Percentiles rank a stretch among this genome's conserved stretches.
These are phyloP conservation scores for Trichophyton equinum DNA, from an alignment of 2,329 filamentous ascomycete species.

Conservation along the genomic window DNA sequence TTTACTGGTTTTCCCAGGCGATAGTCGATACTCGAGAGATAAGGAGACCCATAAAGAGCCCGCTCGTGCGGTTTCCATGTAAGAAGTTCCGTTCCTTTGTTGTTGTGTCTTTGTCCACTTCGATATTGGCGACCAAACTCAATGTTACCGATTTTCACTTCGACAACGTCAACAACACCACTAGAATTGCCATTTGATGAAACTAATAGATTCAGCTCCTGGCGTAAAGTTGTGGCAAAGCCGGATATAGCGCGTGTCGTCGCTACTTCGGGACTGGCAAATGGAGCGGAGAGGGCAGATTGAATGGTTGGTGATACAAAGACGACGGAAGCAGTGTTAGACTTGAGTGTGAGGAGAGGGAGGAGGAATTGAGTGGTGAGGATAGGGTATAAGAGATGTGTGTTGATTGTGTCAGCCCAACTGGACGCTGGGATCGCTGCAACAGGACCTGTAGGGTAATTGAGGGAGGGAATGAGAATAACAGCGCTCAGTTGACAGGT, in stretches of 20 bases:
- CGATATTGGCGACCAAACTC: constrained; percentile 57
- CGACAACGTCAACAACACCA: constrained; percentile 57
- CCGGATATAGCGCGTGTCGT: constrained; percentile 77
- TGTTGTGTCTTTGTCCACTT: constrained; percentile 32
- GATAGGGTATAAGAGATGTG: constrained; percentile 79
- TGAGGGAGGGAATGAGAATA: constrained; percentile 65
- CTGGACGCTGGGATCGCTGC: constrained; percentile 71
- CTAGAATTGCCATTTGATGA: constrained; percentile 16
- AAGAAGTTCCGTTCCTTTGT: constrained; percentile 41
- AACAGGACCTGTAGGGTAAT: constrained; percentile 71
- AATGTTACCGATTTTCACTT: constrained; percentile 84
- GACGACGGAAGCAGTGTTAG: constrained; percentile 37
- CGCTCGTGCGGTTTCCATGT: constrained; percentile 48
- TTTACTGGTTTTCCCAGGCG: constrained; percentile 28
- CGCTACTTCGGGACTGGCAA: constrained; percentile 63
- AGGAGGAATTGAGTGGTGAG: constrained; percentile 80
- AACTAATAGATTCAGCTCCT: constrained; percentile 61
- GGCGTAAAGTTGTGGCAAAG: constrained; percentile 67
- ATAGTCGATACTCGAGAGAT: constrained; percentile 34
- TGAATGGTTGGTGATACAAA: constrained; percentile 35
- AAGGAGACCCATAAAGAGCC: constrained; percentile 34
- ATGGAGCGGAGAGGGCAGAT: constrained; percentile 32
- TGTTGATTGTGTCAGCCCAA: constrained; percentile 85
- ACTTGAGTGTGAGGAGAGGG: constrained; percentile 56
- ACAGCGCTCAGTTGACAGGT: constrained; percentile 65